These are phyloP conservation scores for Trypethelium eluteriae DNA, from an alignment of 495 filamentous ascomycete genomes.

Conservation along the genomic window DNA sequence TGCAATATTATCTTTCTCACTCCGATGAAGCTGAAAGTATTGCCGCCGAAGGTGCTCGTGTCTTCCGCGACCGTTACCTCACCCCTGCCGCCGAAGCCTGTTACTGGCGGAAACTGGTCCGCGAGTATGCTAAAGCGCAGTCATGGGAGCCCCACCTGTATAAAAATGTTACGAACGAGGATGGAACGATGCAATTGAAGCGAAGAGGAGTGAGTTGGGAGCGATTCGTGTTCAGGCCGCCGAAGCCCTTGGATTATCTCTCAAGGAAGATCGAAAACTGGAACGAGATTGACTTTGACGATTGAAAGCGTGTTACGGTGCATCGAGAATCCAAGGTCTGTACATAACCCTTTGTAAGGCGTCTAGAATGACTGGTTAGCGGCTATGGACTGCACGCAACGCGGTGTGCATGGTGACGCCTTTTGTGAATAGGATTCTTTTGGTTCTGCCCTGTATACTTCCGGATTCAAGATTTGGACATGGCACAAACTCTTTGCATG, in stretches of 20 bases:
- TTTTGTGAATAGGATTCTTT: no score
- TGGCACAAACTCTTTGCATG: no score
- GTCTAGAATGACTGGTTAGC: no score
- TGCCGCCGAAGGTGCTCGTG: slow-evolving; percentile 47
- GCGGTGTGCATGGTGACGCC: no score
- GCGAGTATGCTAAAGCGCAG: slow-evolving; percentile 34
- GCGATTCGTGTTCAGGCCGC: background rate
- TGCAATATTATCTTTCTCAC: slow-evolving; percentile 46
- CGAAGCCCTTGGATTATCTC: background rate
- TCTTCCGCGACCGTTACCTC: slow-evolving; percentile 52
- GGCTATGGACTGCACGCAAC: no score
- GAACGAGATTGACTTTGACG: background rate
- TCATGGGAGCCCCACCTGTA: background rate
- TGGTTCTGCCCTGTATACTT: no score
- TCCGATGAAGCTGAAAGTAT: slow-evolving; percentile 40
- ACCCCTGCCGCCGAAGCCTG: slow-evolving; percentile 56
- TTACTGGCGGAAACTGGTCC: slow-evolving; percentile 52
- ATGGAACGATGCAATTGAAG: background rate
- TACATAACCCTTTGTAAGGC: no score
- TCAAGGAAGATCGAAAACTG: background rate
- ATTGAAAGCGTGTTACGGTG: background rate
- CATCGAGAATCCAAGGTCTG: no score
- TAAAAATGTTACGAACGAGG: background rate
- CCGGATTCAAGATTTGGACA: no score
- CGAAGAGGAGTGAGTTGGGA: background rate